These are phyloP conservation scores for Bipolaris gigantea DNA, from an alignment of 2,329 filamentous ascomycete species.

Conservation along the genomic window DNA sequence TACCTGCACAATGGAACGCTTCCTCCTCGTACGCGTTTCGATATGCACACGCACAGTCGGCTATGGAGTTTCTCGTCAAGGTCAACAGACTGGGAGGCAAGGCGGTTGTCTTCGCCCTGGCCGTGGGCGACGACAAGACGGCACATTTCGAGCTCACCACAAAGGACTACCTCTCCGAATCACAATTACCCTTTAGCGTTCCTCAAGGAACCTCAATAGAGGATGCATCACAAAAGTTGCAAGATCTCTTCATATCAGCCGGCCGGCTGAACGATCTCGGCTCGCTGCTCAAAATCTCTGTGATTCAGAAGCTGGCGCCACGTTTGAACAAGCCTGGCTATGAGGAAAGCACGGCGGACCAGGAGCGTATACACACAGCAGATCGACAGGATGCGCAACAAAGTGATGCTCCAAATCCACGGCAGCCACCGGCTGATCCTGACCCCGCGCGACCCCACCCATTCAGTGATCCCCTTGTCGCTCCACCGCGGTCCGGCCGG, in stretches of 20 bases:
- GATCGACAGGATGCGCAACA: conserved; percentile 43
- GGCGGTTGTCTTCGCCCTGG: conserved; percentile 80
- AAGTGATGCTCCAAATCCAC: conserved; percentile 45
- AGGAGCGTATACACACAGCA: conserved; percentile 42
- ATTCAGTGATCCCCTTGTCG: conserved; percentile 68
- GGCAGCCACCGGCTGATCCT: conserved; percentile 56
- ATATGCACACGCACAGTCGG: conserved; percentile 83
- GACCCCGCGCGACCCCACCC: conserved; percentile 68
- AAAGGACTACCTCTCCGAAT: conserved; percentile 73
- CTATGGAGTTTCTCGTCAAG: conserved; percentile 81
- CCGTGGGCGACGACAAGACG: conserved; percentile 78
- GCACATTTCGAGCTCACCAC: conserved; percentile 73
- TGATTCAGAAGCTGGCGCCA: conserved; percentile 83
- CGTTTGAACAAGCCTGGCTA: conserved; percentile 77
- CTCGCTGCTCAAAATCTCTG: conserved; percentile 70
- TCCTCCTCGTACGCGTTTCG: conserved; percentile 75
- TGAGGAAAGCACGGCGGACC: conserved; percentile 55
- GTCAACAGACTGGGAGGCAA: conserved; percentile 80
- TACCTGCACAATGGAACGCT: conserved; percentile 81
- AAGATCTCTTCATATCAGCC: conserved; percentile 72
- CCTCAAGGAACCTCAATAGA: conserved; percentile 52
- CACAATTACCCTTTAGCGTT: conserved; percentile 57
- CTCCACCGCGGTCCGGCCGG: conserved; percentile 55
- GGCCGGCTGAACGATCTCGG: conserved; percentile 70
- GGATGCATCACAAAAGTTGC: conserved; percentile 48